Conservation (phyloP, 2,329 filamentous ascomycete genomes). For the Fusarium nematophilum region DNA sequence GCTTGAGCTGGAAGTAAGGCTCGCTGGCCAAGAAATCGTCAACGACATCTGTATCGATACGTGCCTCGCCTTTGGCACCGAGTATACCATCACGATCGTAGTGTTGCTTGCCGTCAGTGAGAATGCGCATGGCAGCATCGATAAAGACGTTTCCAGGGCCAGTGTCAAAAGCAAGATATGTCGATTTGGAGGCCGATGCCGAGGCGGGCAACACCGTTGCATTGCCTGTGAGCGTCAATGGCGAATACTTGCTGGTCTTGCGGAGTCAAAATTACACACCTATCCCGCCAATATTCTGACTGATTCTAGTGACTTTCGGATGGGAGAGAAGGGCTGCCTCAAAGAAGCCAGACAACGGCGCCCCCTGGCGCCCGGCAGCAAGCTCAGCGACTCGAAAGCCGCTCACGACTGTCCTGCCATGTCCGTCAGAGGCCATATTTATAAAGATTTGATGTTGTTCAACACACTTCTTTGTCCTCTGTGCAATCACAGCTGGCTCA, state of each 20-base stretch:
- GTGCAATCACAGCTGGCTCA: no score
- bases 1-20: no score
- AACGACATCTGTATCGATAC: no score
- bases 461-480: no score
- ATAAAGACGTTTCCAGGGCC: constrained; percentile 52
- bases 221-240: no score
- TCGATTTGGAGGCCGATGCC: neutral
- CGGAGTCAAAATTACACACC: no score
- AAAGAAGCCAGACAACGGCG: constrained; percentile 64
- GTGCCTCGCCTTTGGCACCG: constrained; percentile 38
- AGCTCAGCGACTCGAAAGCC: constrained; percentile 64
- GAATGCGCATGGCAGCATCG: constrained; percentile 39
- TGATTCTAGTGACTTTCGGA: constrained; percentile 44
- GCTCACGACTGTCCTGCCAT: constrained; percentile 52
- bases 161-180: constrained; percentile 51
- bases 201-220: no score
- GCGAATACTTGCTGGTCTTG: no score
- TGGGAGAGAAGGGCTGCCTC: constrained; percentile 62
- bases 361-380: constrained; percentile 59
- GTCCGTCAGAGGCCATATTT: no score
- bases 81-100: constrained; percentile 61
- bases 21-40: no score
- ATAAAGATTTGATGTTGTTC: no score
- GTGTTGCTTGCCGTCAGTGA: constrained; percentile 55
- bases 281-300: no score